Evolutionary conservation across 345 rosid genomes (phyloP), one percentile per base, ranked within the genome.

Genomic region (Nasturtium officinale): DNA sequence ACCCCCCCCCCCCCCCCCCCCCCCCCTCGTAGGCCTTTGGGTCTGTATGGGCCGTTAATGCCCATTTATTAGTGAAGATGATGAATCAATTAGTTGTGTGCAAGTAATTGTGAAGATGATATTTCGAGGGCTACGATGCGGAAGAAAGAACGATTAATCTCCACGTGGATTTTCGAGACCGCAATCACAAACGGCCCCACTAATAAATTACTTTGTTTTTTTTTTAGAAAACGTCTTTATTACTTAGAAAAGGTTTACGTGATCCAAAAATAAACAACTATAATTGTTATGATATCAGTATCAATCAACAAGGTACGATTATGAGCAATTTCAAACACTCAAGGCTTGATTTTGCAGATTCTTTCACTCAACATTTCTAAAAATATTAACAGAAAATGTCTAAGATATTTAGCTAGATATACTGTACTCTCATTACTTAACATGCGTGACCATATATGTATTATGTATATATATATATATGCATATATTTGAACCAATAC

Each of bases 121-220:
- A 12, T 61, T 51, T 38, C 53, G 11, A 61, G 16, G 60, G 52
- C 16, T 50, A 50, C n/a, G 61, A 37, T 26, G 3, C 4, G 28
- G 28, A 61, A 61, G n/a, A 48, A 6, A 61, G 40, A 61, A 37
- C 40, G 40, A 32, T 33, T 45, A 12, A 47, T 38, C 51, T 23
- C 59, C 65, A 73, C 77, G 65, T 73, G 77, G 77, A 46, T 54
- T 29, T 45, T 55, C 59, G 9, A 16, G 25, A 56, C 65, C 65
- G 43, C 47, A 48, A 12, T 64, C 10, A 30, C 29, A 5, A 37
- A 50, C n/a, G 3, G 3, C 30, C 16, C 8, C 25, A 30, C 16
- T 23, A 11, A 15, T 10, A 25, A 25, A 25, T 25, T 25, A 3
- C 26, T 25, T 25, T 25, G 26, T 25, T 25, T 25, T 25, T 25